A percentile compares a stretch with the other conserved stretches of the same genome.
phyloP scores from a whole-genome alignment of 139 green algal genomes.

The Dunaliella primolecta region DNA sequence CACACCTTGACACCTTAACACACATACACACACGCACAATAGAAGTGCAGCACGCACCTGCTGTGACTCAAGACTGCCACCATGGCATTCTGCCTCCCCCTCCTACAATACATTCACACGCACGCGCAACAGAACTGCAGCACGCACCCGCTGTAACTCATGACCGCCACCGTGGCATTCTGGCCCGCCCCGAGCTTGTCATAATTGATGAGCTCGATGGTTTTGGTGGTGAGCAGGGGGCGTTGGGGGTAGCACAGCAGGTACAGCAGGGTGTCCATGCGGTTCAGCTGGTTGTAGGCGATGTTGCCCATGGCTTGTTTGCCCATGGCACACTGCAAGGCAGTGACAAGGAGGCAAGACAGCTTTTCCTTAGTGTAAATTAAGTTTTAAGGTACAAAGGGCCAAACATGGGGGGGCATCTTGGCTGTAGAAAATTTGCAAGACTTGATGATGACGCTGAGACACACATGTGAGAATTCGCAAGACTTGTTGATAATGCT shows the following conservation, averaged over 20 bases:
- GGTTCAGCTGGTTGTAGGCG: conserved; percentile 91
- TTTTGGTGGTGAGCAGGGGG: conserved; percentile 95
- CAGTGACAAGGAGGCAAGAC: background rate
- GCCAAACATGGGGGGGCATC: no score
- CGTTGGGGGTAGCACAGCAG: conserved; percentile 93
- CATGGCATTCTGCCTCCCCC: conserved; percentile 95
- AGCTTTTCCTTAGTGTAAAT: no score
- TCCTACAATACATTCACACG: no score
- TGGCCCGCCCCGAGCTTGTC: conserved; percentile 95
- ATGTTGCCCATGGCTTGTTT: conserved; percentile 99
- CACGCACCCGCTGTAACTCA: conserved; percentile 83
- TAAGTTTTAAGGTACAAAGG: no score
- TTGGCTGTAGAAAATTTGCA: no score
- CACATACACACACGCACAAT: background rate
- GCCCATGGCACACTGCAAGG: conserved; percentile 92
- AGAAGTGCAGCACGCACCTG: conserved; percentile 39
- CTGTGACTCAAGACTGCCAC: conserved; percentile 97
- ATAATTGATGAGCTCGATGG: conserved; percentile 78
- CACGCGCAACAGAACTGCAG: background rate
- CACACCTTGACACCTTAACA: background rate
- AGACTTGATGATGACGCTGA: no score
- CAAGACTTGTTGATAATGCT: no score
- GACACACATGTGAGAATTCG: no score
- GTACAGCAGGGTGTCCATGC: conserved; percentile 98
- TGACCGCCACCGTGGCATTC: conserved; percentile 97